Percentiles rank a stretch among this genome's conserved stretches.
Evolutionary conservation across 2,329 filamentous ascomycete genomes (phyloP).

Genomic region (Exophiala viscosa): DNA sequence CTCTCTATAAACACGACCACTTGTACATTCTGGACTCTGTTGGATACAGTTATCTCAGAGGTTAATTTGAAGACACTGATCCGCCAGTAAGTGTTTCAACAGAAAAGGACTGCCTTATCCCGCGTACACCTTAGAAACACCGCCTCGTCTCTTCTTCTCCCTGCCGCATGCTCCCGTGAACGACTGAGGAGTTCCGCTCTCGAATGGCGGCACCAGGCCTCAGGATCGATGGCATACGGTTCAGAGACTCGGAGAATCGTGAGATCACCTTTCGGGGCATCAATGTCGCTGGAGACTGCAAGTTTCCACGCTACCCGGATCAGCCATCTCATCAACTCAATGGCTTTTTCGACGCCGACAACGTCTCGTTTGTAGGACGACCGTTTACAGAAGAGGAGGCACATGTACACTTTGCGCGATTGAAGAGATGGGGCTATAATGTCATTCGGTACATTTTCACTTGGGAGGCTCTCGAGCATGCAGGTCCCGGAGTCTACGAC

Average conservation of each 20-base stretch:
- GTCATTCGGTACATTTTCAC: conserved; percentile 95
- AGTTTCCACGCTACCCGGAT: conserved; percentile 77
- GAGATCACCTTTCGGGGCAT: conserved; percentile 89
- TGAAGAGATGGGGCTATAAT: conserved; percentile 91
- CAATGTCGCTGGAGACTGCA: conserved; percentile 87
- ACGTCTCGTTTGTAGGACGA: conserved; percentile 79
- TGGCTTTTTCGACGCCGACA: conserved; percentile 88
- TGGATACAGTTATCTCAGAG: no score
- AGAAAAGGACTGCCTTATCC: no score
- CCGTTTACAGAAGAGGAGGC: conserved; percentile 83
- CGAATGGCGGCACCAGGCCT: conserved; percentile 72
- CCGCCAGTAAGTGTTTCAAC: no score
- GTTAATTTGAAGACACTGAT: no score
- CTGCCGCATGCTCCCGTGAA: conserved; percentile 17
- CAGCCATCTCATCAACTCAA: conserved; percentile 73
- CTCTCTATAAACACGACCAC: no score
- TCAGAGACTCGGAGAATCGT: conserved; percentile 75
- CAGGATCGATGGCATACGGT: conserved; percentile 77
- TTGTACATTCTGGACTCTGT: no score
- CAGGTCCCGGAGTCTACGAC: conserved; percentile 86
- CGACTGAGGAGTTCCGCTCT: conserved; percentile 1
- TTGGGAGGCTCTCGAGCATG: conserved; percentile 97
- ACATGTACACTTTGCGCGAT: conserved; percentile 75
- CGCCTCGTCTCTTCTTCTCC: background rate
- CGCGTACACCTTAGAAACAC: background rate